Conservation (phyloP, 805 yeast genomes). For the Cyberlindnera mycetangii region DNA sequence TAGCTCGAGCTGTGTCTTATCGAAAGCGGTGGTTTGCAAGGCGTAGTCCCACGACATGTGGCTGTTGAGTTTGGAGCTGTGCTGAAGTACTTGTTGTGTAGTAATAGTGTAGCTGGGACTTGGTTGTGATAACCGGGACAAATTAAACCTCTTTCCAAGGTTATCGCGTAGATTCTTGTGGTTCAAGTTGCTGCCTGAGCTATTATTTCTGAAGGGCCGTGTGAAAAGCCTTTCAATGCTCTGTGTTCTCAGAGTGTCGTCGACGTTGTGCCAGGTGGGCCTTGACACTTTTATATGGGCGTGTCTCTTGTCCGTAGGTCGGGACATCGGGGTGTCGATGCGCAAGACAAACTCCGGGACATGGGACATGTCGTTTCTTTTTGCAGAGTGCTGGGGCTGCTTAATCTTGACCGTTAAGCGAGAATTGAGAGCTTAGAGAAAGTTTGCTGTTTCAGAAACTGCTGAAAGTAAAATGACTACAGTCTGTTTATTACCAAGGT, state of each 20-base stretch:
- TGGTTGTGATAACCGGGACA: background rate
- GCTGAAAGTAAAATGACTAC: no score
- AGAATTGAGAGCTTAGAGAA: no score
- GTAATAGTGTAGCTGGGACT: background rate
- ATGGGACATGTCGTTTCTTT: background rate
- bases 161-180: background rate
- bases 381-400: background rate
- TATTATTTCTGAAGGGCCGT: background rate
- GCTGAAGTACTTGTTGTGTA: background rate
- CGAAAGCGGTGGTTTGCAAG: background rate
- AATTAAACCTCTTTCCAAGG: background rate
- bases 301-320: conserved; percentile 1
- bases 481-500: no score
- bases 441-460: no score
- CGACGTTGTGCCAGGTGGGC: conserved; percentile 1
- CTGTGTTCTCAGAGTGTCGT: background rate
- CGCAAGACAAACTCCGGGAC: background rate
- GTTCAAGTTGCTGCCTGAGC: background rate
- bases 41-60: conserved; percentile 25
- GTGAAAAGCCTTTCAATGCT: background rate
- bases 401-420: no score
- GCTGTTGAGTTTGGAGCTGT: background rate
- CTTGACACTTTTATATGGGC: conserved; percentile 3
- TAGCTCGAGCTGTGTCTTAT: conserved; percentile 2
- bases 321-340: conserved; percentile 5